These are phyloP conservation scores for Phaeoacremonium minimum DNA, from an alignment of 2,329 filamentous ascomycete species.

Conservation along the genomic window DNA sequence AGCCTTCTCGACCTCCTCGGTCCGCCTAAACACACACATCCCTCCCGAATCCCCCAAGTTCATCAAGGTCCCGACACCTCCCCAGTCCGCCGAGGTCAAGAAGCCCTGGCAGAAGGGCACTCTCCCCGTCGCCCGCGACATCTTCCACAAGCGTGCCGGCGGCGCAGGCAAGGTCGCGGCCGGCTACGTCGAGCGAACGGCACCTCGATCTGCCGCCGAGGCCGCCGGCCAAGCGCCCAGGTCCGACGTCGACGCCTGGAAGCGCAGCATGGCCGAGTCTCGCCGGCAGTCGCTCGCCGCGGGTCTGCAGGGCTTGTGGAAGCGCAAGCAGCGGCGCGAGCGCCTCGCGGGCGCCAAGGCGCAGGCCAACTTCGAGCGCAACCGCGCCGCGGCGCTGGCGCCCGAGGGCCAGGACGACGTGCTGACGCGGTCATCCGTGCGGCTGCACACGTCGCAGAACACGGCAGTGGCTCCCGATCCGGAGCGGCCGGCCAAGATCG, in stretches of 20 bases:
- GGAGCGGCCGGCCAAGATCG: slow-evolving; percentile 50
- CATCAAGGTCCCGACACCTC: slow-evolving; percentile 73
- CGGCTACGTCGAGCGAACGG: slow-evolving; percentile 57
- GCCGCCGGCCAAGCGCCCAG: slow-evolving; percentile 25
- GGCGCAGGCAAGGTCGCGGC: slow-evolving; percentile 56
- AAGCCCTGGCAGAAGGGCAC: slow-evolving; percentile 62
- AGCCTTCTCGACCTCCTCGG: slow-evolving; percentile 17
- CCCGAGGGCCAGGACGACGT: slow-evolving; percentile 73
- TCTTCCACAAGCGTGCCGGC: slow-evolving; percentile 59
- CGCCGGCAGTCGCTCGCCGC: slow-evolving; percentile 69
- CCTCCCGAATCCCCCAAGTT: slow-evolving; percentile 85
- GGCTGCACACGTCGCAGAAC: slow-evolving; percentile 42
- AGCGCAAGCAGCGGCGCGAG: slow-evolving; percentile 52
- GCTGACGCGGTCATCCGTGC: slow-evolving; percentile 66
- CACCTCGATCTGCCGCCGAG: slow-evolving; percentile 45
- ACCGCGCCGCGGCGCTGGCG: slow-evolving; percentile 48
- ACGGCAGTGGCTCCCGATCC: slow-evolving; percentile 58
- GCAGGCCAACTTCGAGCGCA: slow-evolving; percentile 38
- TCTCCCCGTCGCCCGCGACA: slow-evolving; percentile 75
- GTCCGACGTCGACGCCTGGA: slow-evolving; percentile 52
- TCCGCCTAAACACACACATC: slow-evolving; percentile 42
- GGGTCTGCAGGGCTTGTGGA: slow-evolving; percentile 66
- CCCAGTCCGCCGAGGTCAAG: slow-evolving; percentile 59
- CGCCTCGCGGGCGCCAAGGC: slow-evolving; percentile 29
- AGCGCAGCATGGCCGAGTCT: slow-evolving; percentile 65